A percentile compares a stretch with the other conserved stretches of the same genome.
phyloP scores from a whole-genome alignment of 2,329 filamentous ascomycete species.

The Diaporthe helianthi region DNA sequence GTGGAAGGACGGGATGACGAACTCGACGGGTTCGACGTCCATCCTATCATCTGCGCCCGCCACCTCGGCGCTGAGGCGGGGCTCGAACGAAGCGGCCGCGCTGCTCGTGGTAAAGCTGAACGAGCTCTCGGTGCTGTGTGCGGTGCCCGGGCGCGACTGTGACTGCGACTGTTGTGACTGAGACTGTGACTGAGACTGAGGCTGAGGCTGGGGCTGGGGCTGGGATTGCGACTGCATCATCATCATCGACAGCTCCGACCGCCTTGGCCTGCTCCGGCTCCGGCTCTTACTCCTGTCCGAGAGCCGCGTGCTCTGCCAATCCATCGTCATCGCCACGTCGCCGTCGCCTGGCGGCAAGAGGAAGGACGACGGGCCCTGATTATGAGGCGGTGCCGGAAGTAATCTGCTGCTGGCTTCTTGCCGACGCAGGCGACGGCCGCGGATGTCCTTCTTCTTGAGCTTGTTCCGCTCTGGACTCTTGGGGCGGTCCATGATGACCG shows the following conservation, averaged over 20 bases:
- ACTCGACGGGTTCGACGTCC: conserved; percentile 30
- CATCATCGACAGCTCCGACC: conserved; percentile 3
- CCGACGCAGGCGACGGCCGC: conserved; percentile 24
- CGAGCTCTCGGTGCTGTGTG: conserved; percentile 26
- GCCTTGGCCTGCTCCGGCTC: conserved; percentile 24
- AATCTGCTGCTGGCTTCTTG: neutral
- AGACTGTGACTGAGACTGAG: neutral
- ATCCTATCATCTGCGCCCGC: conserved; percentile 14
- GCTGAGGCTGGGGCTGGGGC: neutral
- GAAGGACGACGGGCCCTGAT: neutral
- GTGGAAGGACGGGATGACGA: conserved; percentile 41
- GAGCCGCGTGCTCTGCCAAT: conserved; percentile 24
- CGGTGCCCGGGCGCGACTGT: conserved; percentile 21
- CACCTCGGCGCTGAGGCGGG: conserved; percentile 30
- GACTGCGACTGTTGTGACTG: neutral
- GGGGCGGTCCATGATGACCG: conserved; percentile 21
- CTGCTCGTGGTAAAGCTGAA: conserved; percentile 14
- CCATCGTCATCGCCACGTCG: conserved; percentile 17
- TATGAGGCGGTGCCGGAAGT: neutral
- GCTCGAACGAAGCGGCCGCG: conserved; percentile 16
- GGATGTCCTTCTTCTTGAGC: conserved; percentile 31
- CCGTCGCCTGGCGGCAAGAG: conserved; percentile 6
- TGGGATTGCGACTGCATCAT: conserved; percentile 10
- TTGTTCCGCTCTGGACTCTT: conserved; percentile 27
- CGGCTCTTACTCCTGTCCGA: conserved; percentile 18